Base-by-base conservation (phyloP, 2,329 filamentous ascomycete genomes). In the Ophidiomyces ophidiicola region DNA sequence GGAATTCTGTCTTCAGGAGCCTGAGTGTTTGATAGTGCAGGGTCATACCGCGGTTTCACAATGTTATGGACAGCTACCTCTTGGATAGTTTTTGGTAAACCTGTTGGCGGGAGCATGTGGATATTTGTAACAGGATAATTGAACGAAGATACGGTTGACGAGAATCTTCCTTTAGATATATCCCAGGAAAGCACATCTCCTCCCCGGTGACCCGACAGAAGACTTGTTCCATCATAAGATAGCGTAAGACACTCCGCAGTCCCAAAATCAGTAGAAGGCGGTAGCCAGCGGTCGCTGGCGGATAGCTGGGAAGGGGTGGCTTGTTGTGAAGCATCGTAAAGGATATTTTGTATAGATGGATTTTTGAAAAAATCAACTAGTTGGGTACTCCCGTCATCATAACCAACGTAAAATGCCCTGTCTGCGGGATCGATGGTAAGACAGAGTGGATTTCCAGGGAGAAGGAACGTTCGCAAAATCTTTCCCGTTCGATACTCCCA, bases 401-500 rank as follows among this genome's bases (percentile, higher is more conserved):
- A 82, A 2, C 82, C 80, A 31, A 82, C 74, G 52, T 87, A 93
- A 42, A 90, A 75, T 3, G 81, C 85, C 37, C 88, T 74, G 47
- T 88, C 80, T 44, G 79, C 84, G 0, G 87, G 81, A 58, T 96
- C 90, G 3, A 96, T 66, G 6, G 74, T 67, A 23, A 88, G 58
- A 50, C 80, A 86, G 20, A 80, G 67, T 11, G 87, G 84, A 12
- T 72, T 66, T n/a, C 71, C 69, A 1, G 82, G 76, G 41, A 96
- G 75, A 28, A 96, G 70, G 47, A 92, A 76, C 3, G 86, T 96
- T 30, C 87, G 76, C 42, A 96, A 65, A 7, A 80, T 68, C 44
- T 76, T 73, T 26, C 84, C 84, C 0, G 76, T 82, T 45, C 78
- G 76, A 56, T 92, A 92, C 61, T 96, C 87, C 90, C 90, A 98